These are phyloP conservation scores for Colletotrichum chrysophilum DNA, from an alignment of 2,329 filamentous ascomycete genomes.

Conservation along the genomic window DNA sequence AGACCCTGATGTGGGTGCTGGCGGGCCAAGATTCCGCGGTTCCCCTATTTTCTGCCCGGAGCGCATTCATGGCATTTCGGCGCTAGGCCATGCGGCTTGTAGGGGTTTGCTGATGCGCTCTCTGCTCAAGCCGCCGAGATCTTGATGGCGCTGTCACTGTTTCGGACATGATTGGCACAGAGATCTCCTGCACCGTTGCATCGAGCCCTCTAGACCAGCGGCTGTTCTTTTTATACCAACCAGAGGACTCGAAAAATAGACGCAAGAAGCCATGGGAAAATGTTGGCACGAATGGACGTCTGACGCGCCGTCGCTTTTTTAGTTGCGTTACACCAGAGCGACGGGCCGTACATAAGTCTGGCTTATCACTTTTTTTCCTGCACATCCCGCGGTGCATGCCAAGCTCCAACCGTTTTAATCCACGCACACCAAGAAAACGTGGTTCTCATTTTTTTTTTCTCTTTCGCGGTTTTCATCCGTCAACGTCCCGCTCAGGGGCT, in stretches of 20 bases:
- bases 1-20: not conserved
- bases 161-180: slow-evolving; percentile 7
- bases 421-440: not conserved
- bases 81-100: slow-evolving; percentile 7
- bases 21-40: not conserved
- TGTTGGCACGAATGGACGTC: not conserved
- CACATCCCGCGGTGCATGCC: not conserved
- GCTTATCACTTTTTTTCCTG: not conserved
- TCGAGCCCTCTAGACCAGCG: not conserved
- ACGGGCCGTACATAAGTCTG: not conserved
- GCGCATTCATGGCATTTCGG: not conserved
- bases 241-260: not conserved
- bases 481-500: not conserved
- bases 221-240: not conserved
- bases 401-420: not conserved
- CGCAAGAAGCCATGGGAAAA: not conserved
- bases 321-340: not conserved
- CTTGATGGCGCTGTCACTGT: slow-evolving; percentile 14
- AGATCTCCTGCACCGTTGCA: slow-evolving; percentile 8
- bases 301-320: not conserved
- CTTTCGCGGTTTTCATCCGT: not conserved
- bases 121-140: slow-evolving; percentile 10
- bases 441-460: not conserved
- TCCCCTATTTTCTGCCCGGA: not conserved
- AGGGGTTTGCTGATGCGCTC: not conserved